Evolutionary conservation across 257 asterid species (phyloP).

Genomic region (Salvia rosmarinus): DNA sequence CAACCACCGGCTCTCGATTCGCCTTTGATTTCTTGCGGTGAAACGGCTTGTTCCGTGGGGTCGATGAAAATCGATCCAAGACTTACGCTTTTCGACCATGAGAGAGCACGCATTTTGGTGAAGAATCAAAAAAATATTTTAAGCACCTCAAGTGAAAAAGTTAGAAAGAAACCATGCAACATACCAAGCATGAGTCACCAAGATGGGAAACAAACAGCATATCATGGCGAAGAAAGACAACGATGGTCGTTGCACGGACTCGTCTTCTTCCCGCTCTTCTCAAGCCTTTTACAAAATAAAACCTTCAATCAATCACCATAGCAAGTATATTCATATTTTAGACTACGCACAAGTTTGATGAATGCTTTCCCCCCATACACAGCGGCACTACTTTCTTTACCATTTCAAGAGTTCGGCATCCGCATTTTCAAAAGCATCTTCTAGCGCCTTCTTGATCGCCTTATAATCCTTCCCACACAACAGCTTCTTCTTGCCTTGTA

Average conservation of each 20-base stretch:
- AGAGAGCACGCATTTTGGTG: conserved; percentile 57
- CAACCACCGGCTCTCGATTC: conserved; percentile 96
- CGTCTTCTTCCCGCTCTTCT: conserved; percentile 66
- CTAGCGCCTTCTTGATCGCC: conserved; percentile 60
- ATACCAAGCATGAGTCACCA: conserved; percentile 93
- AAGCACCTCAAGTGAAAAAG: neutral
- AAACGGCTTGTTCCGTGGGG: conserved; percentile 72
- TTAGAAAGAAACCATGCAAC: neutral
- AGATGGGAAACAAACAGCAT: conserved; percentile 69
- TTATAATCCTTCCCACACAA: conserved; percentile 61
- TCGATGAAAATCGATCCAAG: conserved; percentile 78
- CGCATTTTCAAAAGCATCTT: conserved; percentile 70
- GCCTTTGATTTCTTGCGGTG: conserved; percentile 78
- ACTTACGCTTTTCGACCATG: conserved; percentile 74
- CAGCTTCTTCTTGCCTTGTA: conserved; percentile 67
- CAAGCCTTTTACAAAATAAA: conserved; percentile 94
- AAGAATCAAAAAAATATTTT: neutral
- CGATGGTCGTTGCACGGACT: conserved; percentile 94
- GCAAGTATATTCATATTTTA: conserved; percentile 44
- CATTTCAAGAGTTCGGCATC: conserved; percentile 73
- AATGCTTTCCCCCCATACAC: neutral
- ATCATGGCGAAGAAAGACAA: conserved; percentile 60
- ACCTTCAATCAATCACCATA: conserved; percentile 60
- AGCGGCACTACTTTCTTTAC: conserved; percentile 39
- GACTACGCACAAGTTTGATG: conserved; percentile 27